A percentile compares a stretch with the other conserved stretches of the same genome.
Evolutionary conservation across 2,329 filamentous ascomycete species (phyloP).

Genomic region (Plectosphaerella sp.): DNA sequence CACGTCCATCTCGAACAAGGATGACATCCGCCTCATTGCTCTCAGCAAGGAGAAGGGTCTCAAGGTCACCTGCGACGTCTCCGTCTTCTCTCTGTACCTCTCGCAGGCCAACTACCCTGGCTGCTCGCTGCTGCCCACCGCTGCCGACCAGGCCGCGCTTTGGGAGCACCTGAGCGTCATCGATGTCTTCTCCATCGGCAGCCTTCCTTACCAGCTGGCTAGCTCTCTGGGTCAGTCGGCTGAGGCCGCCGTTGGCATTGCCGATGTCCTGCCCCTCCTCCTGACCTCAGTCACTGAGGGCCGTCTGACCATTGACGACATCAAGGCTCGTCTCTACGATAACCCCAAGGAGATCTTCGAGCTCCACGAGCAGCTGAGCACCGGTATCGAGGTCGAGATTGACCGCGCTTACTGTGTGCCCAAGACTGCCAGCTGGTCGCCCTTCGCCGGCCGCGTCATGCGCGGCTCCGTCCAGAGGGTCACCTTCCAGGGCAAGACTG

Average conservation of each 20-base stretch:
- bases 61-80: conserved; percentile 77
- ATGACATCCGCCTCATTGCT: conserved; percentile 72
- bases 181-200: conserved; percentile 76
- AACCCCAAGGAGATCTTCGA: conserved; percentile 80
- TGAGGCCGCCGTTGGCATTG: conserved; percentile 62
- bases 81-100: conserved; percentile 74
- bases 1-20: conserved; percentile 74
- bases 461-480: conserved; percentile 70
- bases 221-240: conserved; percentile 46
- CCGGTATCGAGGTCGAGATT: conserved; percentile 70
- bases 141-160: conserved; percentile 64
- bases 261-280: conserved; percentile 69
- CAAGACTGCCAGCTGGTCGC: conserved; percentile 56
- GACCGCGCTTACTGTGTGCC: conserved; percentile 64
- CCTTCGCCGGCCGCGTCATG: conserved; percentile 65
- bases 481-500: conserved; percentile 68
- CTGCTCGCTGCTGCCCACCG: conserved; percentile 61
- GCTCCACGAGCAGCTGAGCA: conserved; percentile 72
- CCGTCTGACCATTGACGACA: conserved; percentile 67
- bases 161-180: conserved; percentile 72
- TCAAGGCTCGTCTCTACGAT: conserved; percentile 67
- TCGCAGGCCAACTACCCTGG: conserved; percentile 66
- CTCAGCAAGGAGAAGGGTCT: conserved; percentile 78
- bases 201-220: conserved; percentile 72
- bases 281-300: conserved; percentile 73